Evolutionary conservation across 2,329 filamentous ascomycete genomes (phyloP).

Genomic region (Fusarium denticulatum): DNA sequence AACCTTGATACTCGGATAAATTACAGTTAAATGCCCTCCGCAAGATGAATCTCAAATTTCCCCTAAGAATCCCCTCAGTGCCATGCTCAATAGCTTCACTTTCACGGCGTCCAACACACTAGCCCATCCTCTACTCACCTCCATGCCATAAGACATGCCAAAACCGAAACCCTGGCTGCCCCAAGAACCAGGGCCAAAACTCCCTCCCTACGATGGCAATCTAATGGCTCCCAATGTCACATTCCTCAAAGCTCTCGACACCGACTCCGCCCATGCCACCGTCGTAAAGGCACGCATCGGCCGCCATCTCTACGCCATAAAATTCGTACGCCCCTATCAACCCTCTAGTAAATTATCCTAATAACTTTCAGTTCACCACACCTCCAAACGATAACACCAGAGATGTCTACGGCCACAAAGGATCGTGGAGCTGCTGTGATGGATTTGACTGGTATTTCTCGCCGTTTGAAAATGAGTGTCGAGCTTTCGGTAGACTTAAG

Average conservation of each 20-base stretch:
- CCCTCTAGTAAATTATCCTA: background rate
- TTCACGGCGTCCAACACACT: background rate
- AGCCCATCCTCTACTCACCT: fast-evolving
- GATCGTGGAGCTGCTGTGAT: background rate
- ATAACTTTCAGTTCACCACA: fast-evolving
- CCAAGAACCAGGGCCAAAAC: background rate
- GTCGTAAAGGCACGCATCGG: background rate
- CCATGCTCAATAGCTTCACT: background rate
- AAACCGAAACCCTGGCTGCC: background rate
- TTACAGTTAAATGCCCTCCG: background rate
- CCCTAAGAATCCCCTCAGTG: fast-evolving
- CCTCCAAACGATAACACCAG: fast-evolving
- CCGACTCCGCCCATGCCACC: background rate
- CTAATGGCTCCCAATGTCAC: background rate
- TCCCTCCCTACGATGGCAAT: background rate
- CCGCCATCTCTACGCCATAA: background rate
- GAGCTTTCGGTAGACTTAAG: slow-evolving; percentile 10
- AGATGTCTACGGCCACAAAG: background rate
- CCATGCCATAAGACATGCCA: background rate
- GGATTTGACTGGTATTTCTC: slow-evolving; percentile 1
- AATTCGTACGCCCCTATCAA: background rate
- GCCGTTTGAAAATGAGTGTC: slow-evolving; percentile 17
- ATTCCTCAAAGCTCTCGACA: background rate
- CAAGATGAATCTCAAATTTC: fast-evolving
- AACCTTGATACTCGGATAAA: background rate